Conservation (phyloP, 176 grass and related monocot species). For the Phoenix dactylifera region DNA sequence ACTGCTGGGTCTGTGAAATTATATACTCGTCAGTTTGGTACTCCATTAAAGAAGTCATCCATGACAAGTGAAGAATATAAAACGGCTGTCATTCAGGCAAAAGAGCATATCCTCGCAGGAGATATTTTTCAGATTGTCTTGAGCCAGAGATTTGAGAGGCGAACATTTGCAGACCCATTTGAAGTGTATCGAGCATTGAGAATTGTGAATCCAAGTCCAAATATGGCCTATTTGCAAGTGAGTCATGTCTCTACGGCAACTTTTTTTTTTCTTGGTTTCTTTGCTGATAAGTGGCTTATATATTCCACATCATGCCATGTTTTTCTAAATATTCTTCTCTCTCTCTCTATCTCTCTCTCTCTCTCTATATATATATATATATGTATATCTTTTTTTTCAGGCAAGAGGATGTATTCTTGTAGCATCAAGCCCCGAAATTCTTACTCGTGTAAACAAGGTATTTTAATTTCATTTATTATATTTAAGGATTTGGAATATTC, state of each 20-base stretch:
- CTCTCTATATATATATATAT: no score
- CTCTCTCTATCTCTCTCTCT: no score
- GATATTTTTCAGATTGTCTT: slow-evolving; percentile 88
- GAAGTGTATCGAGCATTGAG: slow-evolving; percentile 71
- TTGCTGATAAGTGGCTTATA: not conserved
- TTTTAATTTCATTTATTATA: not conserved
- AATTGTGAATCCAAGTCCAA: slow-evolving; percentile 85
- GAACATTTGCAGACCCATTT: slow-evolving; percentile 72
- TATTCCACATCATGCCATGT: slow-evolving; percentile 24
- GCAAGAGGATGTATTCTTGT: slow-evolving; percentile 84
- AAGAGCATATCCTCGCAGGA: slow-evolving; percentile 74
- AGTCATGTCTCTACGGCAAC: not conserved
- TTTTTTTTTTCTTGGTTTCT: no score
- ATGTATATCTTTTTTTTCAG: slow-evolving; percentile 26
- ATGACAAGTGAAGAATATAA: slow-evolving; percentile 66
- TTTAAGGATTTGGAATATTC: not conserved
- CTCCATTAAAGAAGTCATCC: slow-evolving; percentile 51
- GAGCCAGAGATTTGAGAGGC: slow-evolving; percentile 76
- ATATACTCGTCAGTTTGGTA: slow-evolving; percentile 52
- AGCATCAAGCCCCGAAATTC: slow-evolving; percentile 90
- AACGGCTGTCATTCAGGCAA: slow-evolving; percentile 57
- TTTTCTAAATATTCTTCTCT: not conserved
- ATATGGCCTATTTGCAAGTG: slow-evolving; percentile 94
- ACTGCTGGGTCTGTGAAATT: slow-evolving; percentile 63
- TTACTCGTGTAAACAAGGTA: slow-evolving; percentile 78